phyloP scores from a whole-genome alignment of 2,329 filamentous ascomycete species.

The Ophiostoma novo-ulmi region DNA sequence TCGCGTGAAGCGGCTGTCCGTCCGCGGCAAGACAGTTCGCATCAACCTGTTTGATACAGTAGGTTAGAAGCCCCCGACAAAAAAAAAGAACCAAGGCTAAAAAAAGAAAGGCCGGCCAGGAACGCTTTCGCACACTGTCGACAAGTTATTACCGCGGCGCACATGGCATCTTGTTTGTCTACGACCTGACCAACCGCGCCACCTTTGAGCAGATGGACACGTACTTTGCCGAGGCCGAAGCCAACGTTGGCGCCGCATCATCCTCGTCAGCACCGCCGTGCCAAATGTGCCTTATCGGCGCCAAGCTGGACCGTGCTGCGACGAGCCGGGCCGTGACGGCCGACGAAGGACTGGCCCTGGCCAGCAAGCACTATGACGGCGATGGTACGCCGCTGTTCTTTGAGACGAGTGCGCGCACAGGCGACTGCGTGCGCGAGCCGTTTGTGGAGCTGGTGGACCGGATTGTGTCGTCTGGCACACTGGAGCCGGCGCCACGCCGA shows the following conservation, averaged over 20 bases:
- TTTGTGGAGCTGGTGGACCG: conserved; percentile 50
- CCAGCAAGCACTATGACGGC: conserved; percentile 39
- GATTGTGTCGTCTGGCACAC: conserved; percentile 36
- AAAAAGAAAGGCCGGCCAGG: conserved; percentile 37
- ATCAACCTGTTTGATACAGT: conserved; percentile 50
- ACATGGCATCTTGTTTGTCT: conserved; percentile 47
- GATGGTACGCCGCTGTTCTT: conserved; percentile 38
- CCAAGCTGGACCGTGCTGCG: conserved; percentile 47
- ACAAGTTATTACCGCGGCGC: conserved; percentile 49
- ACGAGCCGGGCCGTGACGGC: conserved; percentile 41
- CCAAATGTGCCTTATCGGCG: conserved; percentile 38
- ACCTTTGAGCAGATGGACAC: conserved; percentile 49
- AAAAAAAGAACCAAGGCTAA: too few species aligned
- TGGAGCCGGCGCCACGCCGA: not conserved
- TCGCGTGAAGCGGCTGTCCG: conserved; percentile 51
- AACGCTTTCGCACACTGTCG: conserved; percentile 47
- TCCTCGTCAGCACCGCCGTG: conserved; percentile 1
- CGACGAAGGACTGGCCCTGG: conserved; percentile 46
- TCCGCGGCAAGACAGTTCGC: conserved; percentile 48
- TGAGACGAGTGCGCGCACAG: conserved; percentile 51
- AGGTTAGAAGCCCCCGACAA: not conserved
- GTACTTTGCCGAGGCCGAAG: conserved; percentile 51
- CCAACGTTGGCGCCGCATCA: conserved; percentile 39
- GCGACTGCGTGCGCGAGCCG: conserved; percentile 46
- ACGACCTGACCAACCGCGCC: conserved; percentile 46